Evolutionary conservation across 2,329 filamentous ascomycete genomes (phyloP), one percentile per base, ranked within the genome.

Genomic region (Monosporascus sp.): DNA sequence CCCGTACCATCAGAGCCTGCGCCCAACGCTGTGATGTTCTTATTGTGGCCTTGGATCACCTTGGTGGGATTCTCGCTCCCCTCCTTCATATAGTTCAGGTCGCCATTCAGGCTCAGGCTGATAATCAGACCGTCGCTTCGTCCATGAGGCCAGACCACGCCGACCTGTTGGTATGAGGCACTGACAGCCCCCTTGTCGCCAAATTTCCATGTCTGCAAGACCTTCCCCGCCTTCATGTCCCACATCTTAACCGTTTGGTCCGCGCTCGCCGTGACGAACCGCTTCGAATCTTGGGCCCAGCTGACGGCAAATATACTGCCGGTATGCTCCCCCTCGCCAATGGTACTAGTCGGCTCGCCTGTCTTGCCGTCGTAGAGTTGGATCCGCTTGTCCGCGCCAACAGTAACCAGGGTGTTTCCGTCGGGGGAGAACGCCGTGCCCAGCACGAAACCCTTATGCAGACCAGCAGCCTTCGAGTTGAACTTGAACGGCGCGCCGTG

Each of bases 301-400:
- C 90, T 91, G 5, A 97, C 85, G 22, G 87, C 87, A 66, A 97
- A 96, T 54, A 99, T 94, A 68, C 91, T 96, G 48, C 94, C 94
- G 6, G 86, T 93, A 70, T 99, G 94, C 60, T 85, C 86, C n/a
- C 84, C 86, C 60, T 93, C 87, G 9, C 88, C 88, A 63, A 99
- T 87, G 61, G 90, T 81, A 55, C 77, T 82, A 45, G 85, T 89
- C 1, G 87, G 81, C 67, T 96, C 91, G 31, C 94, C 94, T 17
- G 91, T 96, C 80, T 96, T 96, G 57, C 93, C 94, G 69, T 99
- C 91, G 69, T 97, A 99, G 9, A 99, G 77, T 78, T 94, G 95
- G 60, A 99, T 96, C 67, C 84, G 85, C 69, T 86, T 86, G 72
- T 99, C 94, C n/a, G 89, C 91, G 38, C 94, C 93, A 2, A 97